Evolutionary conservation across 2,329 filamentous ascomycete genomes (phyloP), one percentile per base, ranked within the genome.

Genomic region (Aspergillus terreus): DNA sequence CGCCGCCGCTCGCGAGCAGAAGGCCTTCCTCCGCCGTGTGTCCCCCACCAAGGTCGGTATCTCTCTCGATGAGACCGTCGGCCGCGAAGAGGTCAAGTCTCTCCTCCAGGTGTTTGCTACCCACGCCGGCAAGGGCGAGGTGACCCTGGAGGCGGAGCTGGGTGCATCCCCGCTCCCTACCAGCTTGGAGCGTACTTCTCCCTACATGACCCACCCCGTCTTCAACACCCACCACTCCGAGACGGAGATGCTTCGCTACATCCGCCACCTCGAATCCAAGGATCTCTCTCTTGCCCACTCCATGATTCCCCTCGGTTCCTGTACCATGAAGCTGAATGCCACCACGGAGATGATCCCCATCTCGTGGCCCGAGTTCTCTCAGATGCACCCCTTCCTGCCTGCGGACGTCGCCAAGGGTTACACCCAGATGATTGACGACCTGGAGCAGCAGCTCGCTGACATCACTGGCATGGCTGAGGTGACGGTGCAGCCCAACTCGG

Each of bases 301-400:
- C 14, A 97, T 97, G 92, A 97, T 97, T 55, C 91, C 92, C 2
- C 82, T 97, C 1, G 92, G 92, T 17, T 96, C 92, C 1, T 97
- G 92, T 78, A 97, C 92, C 12, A 97, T 97, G 92, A 97, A 97
- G 79, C 84, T 96, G 48, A 96, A 96, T 70, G 89, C 88, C 40
- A 94, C 92, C 3, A 89, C 89, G 0, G 90, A 96, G 76, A 96
- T 97, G 92, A 82, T 88, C 14, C 87, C 92, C 6, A 81, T 96
- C 50, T 88, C 88, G 1, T 86, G 85, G 73, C 83, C 85, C 1
- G 83, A 86, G 46, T 90, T 92, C 64, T 82, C 88, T 40, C 83
- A 86, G 55, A 79, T 95, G 32, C 92, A 97, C 73, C 92, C 92
- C 0, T 90, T 91, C 64, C 82, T 85, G 35, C 87, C 87, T 0